Evolutionary conservation across 2,329 filamentous ascomycete genomes (phyloP), one percentile per base, ranked within the genome.

Genomic region (Alternaria gansuensis): DNA sequence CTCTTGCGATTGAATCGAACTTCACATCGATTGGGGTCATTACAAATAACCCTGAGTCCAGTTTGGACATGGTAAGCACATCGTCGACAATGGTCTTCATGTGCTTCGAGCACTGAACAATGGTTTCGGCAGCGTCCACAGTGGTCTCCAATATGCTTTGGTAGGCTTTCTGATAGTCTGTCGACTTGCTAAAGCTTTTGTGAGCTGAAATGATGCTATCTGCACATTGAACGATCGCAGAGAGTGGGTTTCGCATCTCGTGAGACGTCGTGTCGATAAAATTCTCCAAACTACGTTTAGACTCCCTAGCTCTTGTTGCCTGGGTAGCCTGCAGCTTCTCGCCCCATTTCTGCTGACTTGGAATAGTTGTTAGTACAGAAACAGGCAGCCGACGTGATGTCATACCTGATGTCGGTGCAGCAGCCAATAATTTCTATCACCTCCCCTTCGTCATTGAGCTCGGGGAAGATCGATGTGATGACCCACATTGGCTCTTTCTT

Each of bases 71-170:
- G 10, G 56, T 59, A 11, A 59, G 56, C 37, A 58, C 54, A 39
- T 54, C 81, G 54, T 82, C 80, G 0, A 82, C 79, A 21, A 82
- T 81, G 7, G 77, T 69, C 59, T 81, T 82, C 68, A 81, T 79
- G 60, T 82, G 80, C 48, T 79, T 76, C 1, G 77, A 77, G 62
- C 80, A 82, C 6, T 78, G 71, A 2, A 77, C 76, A 54, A 82
- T 81, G 2, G 77, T 82, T 50, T 81, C 71, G 0, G 76, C 76
- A n/a, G 76, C 71, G 26, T 79, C 77, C 4, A 73, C 33, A 0
- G 66, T 70, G 9, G 65, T 52, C 3, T 70, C 65, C 1, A 71
- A 14, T 5, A 69, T 54, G 5, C 21, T 62, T 37, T 46, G 63
- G 56, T 66, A 68, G 7, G 34, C 51, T 5, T 43, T 54, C 36